Evolutionary conservation across 306 rosid genomes (phyloP), one percentile per base, ranked within the genome.

Genomic region (Vachellia pachyceras): DNA sequence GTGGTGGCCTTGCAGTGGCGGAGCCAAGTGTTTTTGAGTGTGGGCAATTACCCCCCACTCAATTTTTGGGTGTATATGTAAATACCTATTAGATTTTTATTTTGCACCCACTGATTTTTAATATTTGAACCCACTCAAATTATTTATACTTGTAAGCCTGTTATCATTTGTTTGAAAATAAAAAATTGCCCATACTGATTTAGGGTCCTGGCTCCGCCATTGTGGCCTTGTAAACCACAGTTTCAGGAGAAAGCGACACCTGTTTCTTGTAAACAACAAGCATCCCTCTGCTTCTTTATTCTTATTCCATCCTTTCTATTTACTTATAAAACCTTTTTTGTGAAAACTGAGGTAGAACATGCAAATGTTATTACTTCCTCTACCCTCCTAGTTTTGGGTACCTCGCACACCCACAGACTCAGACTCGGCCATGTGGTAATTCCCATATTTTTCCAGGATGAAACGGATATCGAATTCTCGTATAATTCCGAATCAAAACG

Each of bases 1-100:
- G 73, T 60, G 29, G 73, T 10, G 14, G 18, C 79, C 81, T 65
- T 83, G 85, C 92, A n/a, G n/a, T n/a, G n/a, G n/a, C n/a, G n/a
- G n/a, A n/a, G n/a, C n/a, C n/a, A n/a, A n/a, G n/a, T n/a, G n/a
- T n/a, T n/a, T n/a, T n/a, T n/a, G n/a, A n/a, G n/a, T n/a, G n/a
- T n/a, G n/a, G n/a, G n/a, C n/a, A n/a, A n/a, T n/a, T n/a, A n/a
- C n/a, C n/a, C n/a, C n/a, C n/a, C n/a, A n/a, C n/a, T n/a, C n/a
- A n/a, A n/a, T n/a, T n/a, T n/a, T n/a, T n/a, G n/a, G n/a, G n/a
- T n/a, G n/a, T n/a, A n/a, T n/a, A n/a, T n/a, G n/a, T n/a, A n/a
- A n/a, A n/a, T n/a, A n/a, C n/a, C n/a, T n/a, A n/a, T n/a, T n/a
- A n/a, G n/a, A n/a, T n/a, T n/a, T n/a, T n/a, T n/a, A n/a, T n/a